Evolutionary conservation across 768 basidiomycete species (phyloP), one percentile per base, ranked within the genome.

Genomic region (Dioszegia aurantiaca): DNA sequence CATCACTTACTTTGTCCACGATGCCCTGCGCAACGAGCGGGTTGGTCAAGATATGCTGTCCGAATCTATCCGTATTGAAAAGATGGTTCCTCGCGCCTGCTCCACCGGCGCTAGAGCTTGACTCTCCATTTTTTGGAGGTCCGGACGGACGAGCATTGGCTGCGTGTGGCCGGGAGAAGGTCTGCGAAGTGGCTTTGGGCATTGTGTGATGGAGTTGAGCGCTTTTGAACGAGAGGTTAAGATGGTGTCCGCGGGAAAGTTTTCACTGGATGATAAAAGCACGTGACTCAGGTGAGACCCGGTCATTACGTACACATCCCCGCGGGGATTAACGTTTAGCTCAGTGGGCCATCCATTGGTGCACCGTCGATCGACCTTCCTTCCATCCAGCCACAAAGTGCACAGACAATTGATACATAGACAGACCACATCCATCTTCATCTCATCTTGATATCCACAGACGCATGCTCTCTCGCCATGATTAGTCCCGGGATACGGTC

Each of bases 1-100:
- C 30, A 44, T 42, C 27, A 36, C 21, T 14, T 10, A 11, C 40
- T 47, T 60, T 36, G 52, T 55, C 39, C 28, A 49, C 39, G 30
- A 30, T 39, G 90, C 85, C 87, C 81, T 94, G 89, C 4, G 90
- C 90, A 31, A 90, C 87, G 58, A 85, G 83, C 4, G 90, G 87
- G 77, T 91, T 98, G 78, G 94, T 97, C 60, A 98, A 82, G 64
- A 99, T 98, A 79, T 99, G 94, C 76, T 98, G 94, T 21, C 95
- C 94, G 67, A 95, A 97, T 64, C 89, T 82, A 72, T 89, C 88
- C 2, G 92, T 95, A 72, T 95, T 93, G 81, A 78, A 78, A 53
- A 77, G 46, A 62, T 77, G 75, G 58, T 77, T 77, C 49, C 69
- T 61, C 1, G 58, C 63, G 24, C 58, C 65, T 26, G 45, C 36